A percentile compares a stretch with the other conserved stretches of the same genome.
Conservation (phyloP, 164 flowering plant genomes). For the Tetrastigma voinierianum region DNA sequence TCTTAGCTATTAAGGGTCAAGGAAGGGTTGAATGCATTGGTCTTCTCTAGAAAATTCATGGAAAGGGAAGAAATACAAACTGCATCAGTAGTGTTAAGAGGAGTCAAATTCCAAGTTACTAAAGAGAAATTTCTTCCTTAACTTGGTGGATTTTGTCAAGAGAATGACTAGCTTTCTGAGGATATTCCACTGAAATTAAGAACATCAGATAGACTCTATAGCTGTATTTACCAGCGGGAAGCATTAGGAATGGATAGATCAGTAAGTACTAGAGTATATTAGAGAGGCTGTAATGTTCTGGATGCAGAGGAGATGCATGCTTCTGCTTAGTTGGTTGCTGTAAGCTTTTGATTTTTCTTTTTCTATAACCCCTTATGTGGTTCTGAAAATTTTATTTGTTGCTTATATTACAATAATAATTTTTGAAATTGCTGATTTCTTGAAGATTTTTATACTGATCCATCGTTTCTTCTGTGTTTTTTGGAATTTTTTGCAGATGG, state of each 20-base stretch:
- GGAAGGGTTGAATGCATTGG: not conserved
- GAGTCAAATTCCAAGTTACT: too few species aligned
- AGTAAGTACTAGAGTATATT: not conserved
- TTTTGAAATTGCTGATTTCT: too few species aligned
- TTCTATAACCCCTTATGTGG: not conserved
- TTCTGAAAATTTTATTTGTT: not conserved
- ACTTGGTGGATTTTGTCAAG: not conserved
- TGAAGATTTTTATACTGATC: too few species aligned
- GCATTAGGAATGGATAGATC: not conserved
- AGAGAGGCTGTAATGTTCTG: slow-evolving; percentile 2
- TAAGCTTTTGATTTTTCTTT: not conserved
- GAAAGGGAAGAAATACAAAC: too few species aligned
- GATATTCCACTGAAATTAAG: not conserved
- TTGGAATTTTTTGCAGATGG: too few species aligned
- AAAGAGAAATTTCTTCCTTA: not conserved
- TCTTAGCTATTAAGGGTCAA: not conserved
- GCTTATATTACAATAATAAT: not conserved
- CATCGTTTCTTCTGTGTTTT: too few species aligned
- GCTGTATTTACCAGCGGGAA: not conserved
- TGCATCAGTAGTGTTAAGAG: too few species aligned
- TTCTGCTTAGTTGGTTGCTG: not conserved
- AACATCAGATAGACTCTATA: not conserved
- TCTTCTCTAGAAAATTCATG: not conserved
- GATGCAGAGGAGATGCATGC: not conserved
- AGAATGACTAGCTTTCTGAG: too few species aligned